Conservation (phyloP, 1,284 basidiomycete species). For the Phellinidium pouzarii region DNA sequence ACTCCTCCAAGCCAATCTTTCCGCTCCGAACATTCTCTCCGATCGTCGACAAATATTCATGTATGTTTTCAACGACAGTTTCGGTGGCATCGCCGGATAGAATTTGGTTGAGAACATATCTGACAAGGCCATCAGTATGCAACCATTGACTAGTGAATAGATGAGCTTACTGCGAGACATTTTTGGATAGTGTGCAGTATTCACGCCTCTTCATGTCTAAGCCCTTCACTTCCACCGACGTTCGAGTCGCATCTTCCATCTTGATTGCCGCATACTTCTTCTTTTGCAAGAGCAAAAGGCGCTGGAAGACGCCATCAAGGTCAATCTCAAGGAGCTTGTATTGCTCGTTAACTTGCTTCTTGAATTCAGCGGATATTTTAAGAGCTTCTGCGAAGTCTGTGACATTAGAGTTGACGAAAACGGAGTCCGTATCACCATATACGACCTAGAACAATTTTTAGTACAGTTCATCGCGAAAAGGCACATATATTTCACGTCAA, state of each 20-base stretch:
- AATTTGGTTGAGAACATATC: slow-evolving; percentile 85
- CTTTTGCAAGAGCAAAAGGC: slow-evolving; percentile 92
- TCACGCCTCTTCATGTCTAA: slow-evolving; percentile 99
- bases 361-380: slow-evolving; percentile 89
- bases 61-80: slow-evolving; percentile 84
- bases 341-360: slow-evolving; percentile 92
- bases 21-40: slow-evolving; percentile 74
- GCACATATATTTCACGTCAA: slow-evolving; percentile 61
- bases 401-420: slow-evolving; percentile 62
- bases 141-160: not conserved
- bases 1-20: slow-evolving; percentile 82
- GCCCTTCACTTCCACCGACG: slow-evolving; percentile 89
- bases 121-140: slow-evolving; percentile 27
- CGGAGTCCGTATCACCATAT: slow-evolving; percentile 98
- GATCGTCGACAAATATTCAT: slow-evolving; percentile 80
- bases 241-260: slow-evolving; percentile 73
- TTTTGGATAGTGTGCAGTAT: slow-evolving; percentile 89
- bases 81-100: slow-evolving; percentile 91
- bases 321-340: slow-evolving; percentile 97
- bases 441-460: slow-evolving; percentile 66
- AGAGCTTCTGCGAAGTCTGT: slow-evolving; percentile 44
- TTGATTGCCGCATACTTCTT: slow-evolving; percentile 99
- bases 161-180: slow-evolving; percentile 75
- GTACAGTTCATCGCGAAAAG: not conserved
- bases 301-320: slow-evolving; percentile 90